Conservation (phyloP, 2,329 filamentous ascomycete species). For the Fusarium sp. region DNA sequence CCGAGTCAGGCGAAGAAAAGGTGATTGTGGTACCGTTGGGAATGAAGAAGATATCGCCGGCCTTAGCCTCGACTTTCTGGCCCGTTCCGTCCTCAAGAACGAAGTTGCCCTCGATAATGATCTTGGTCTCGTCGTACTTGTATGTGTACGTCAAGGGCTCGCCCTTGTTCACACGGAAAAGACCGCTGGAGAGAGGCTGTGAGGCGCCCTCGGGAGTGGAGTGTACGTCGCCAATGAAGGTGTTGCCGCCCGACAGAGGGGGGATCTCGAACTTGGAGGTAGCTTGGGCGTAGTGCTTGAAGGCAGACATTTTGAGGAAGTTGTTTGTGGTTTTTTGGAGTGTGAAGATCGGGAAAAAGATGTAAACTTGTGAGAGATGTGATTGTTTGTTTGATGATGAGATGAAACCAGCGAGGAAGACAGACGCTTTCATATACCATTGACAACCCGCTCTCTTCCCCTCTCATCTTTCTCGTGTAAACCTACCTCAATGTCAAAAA, state of each 20-base stretch:
- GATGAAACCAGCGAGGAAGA: constrained; percentile 12
- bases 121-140: constrained; percentile 82
- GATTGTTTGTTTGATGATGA: constrained; percentile 10
- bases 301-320: constrained; percentile 54
- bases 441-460: neutral
- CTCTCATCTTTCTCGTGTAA: neutral
- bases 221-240: constrained; percentile 75
- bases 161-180: constrained; percentile 78
- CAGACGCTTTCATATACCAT: constrained; percentile 30
- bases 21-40: constrained; percentile 77
- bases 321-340: neutral
- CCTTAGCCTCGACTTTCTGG: constrained; percentile 69
- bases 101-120: constrained; percentile 78
- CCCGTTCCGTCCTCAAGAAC: constrained; percentile 76
- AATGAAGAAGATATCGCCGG: constrained; percentile 79
- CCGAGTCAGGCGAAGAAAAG: constrained; percentile 73
- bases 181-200: constrained; percentile 73
- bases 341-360: neutral
- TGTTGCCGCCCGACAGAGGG: constrained; percentile 77
- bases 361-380: neutral
- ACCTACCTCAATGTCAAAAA: neutral
- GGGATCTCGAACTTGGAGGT: constrained; percentile 74
- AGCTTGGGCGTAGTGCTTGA: constrained; percentile 70
- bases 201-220: constrained; percentile 69
- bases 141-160: constrained; percentile 78